Evolutionary conservation across 2,329 filamentous ascomycete species (phyloP).

Genomic region (Phyllosticta citrichinensis): DNA sequence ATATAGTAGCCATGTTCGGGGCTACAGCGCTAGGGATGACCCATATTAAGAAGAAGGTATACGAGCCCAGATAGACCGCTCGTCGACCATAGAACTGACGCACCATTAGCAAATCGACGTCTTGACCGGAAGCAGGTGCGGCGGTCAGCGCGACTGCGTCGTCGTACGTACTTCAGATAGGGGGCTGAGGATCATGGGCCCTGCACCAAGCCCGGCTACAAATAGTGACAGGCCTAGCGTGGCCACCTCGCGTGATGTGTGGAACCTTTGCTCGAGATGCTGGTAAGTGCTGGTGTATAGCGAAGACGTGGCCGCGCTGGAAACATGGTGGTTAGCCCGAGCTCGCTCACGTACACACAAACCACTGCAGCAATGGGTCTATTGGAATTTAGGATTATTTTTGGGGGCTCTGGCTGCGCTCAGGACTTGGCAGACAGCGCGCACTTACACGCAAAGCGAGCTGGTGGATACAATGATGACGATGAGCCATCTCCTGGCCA

Average conservation of each 20-base stretch:
- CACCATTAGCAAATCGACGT: constrained; percentile 2
- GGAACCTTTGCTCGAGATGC: constrained; percentile 67
- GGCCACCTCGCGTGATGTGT: constrained; percentile 59
- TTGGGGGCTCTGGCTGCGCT: neutral
- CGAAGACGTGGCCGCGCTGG: constrained; percentile 73
- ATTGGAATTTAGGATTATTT: constrained; percentile 2
- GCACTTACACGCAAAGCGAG: constrained; percentile 71
- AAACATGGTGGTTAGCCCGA: constrained; percentile 4
- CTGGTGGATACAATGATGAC: constrained; percentile 63
- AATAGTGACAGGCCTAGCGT: constrained; percentile 75
- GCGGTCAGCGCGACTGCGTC: neutral
- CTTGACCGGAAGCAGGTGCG: neutral
- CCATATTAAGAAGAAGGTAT: constrained; percentile 67
- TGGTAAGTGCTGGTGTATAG: constrained; percentile 77
- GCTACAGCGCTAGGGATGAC: constrained; percentile 73
- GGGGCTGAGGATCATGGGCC: constrained; percentile 47
- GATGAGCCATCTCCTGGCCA: constrained; percentile 66
- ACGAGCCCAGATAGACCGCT: constrained; percentile 69
- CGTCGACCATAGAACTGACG: constrained; percentile 67
- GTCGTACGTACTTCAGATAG: constrained; percentile 35
- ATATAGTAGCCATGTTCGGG: constrained; percentile 69
- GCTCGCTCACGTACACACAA: constrained; percentile 2
- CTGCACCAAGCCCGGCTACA: constrained; percentile 60
- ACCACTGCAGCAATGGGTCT: neutral
- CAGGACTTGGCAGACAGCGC: neutral